phyloP scores from a whole-genome alignment of 352 stramenopile species.

The Pythium chondricola region DNA sequence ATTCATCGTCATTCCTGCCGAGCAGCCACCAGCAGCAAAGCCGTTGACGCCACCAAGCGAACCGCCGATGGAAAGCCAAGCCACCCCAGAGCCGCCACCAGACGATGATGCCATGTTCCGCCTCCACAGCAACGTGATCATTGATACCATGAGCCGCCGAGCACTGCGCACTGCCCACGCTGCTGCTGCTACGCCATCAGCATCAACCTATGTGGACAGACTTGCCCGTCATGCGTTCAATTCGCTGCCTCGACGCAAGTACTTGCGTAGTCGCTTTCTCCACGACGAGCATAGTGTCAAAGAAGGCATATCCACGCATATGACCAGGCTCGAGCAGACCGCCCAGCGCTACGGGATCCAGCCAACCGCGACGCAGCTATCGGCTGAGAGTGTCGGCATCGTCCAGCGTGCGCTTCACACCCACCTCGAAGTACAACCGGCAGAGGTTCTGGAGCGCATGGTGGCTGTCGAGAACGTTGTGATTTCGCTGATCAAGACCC shows the following conservation, averaged over 20 bases:
- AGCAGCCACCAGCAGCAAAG: neutral
- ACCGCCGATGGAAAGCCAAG: slow-evolving; percentile 1
- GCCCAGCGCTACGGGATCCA: slow-evolving; percentile 40
- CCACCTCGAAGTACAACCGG: slow-evolving; percentile 50
- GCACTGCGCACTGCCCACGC: too few species aligned
- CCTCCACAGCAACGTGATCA: neutral
- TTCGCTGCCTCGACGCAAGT: slow-evolving; percentile 38
- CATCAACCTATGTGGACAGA: too few species aligned
- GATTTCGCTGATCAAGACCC: slow-evolving; percentile 37
- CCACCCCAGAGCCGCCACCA: neutral
- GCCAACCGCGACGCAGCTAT: slow-evolving; percentile 29
- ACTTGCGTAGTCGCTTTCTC: slow-evolving; percentile 36
- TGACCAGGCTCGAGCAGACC: slow-evolving; percentile 37
- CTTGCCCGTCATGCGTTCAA: too few species aligned
- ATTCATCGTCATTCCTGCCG: neutral
- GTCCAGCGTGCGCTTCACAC: slow-evolving; percentile 51
- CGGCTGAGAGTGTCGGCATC: slow-evolving; percentile 37
- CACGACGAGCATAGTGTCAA: slow-evolving; percentile 42
- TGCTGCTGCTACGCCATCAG: too few species aligned
- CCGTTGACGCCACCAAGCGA: slow-evolving; percentile 9
- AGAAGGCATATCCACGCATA: slow-evolving; percentile 27
- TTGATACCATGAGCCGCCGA: neutral
- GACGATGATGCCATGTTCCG: neutral
- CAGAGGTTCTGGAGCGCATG: slow-evolving; percentile 52
- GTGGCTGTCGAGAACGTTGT: slow-evolving; percentile 39